Base-by-base conservation (phyloP, 768 basidiomycete genomes). In the Mycena venus region DNA sequence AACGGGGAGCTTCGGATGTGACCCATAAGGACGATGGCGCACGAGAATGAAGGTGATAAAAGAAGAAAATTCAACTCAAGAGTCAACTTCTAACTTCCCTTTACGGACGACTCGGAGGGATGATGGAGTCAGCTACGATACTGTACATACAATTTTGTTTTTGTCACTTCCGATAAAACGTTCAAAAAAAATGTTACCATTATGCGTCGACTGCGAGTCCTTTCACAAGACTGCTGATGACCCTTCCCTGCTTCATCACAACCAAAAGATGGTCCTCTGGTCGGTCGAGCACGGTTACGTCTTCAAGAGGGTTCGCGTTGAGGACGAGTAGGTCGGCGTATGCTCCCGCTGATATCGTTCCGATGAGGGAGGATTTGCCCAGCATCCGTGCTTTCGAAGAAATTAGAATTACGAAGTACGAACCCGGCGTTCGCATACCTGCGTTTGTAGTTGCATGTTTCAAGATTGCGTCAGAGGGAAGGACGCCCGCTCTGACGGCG, bases 361-460 rank as follows among this genome's bases (percentile, higher is more conserved):
- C 88, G 3, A 88, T 77, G 62, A 81, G 77, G 53, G 81, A 77
- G 25, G 81, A 79, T 38, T 82, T 77, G 8, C 82, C 78, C 53
- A 88, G 82, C 78, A 84, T 81, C 68, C 83, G 84, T 73, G 84
- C 83, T 80, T 65, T 15, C 3, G 8, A 25, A 29, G 6, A 17
- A 12, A 2, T 55, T 23, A 51, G 4, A 27, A 27, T 38, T 14
- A 40, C 23, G 31, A 1, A 23, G 23, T 29, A 15, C 12, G 11
- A 3, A 34, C 1, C 7, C 19, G 27, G 42, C 1, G 40, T 44
- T 21, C 12, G 44, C 80, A 14, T 17, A 83, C 82, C 80, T 17
- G 85, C 82, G 72, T 88, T 88, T 29, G 80, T 82, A 0, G 86
- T 88, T 0, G 87, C 87, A 47, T 88, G 87, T n/a, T 80, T 78